Evolutionary conservation across 306 rosid species (phyloP).

Genomic region (Vicia villosa): DNA sequence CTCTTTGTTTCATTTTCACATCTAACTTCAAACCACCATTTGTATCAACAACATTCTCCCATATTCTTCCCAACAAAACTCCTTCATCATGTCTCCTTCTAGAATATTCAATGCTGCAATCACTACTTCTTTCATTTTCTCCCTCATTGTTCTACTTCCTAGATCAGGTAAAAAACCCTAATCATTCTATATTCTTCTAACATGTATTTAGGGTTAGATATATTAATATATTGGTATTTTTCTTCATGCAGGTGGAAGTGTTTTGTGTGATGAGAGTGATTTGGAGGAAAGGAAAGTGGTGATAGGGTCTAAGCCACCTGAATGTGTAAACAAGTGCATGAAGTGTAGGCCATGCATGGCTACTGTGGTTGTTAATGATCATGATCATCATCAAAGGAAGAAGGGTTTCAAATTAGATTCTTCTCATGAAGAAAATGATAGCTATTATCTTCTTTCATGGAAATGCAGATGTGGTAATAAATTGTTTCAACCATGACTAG

Average conservation of each 20-base stretch:
- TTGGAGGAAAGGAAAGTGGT: slow-evolving; percentile 46
- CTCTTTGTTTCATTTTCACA: background rate
- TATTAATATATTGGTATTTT: background rate
- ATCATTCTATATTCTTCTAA: background rate
- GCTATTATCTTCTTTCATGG: slow-evolving; percentile 84
- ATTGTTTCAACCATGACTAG: slow-evolving; percentile 65
- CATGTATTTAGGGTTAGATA: background rate
- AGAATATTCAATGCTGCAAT: slow-evolving; percentile 36
- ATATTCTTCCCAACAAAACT: background rate
- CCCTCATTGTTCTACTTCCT: slow-evolving; percentile 44
- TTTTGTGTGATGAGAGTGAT: slow-evolving; percentile 7
- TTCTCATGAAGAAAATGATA: slow-evolving; percentile 50
- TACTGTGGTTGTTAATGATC: slow-evolving; percentile 65
- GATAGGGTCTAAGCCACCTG: slow-evolving; percentile 82
- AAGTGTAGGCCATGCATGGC: slow-evolving; percentile 84
- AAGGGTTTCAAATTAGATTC: slow-evolving; percentile 23
- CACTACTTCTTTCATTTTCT: slow-evolving; percentile 58
- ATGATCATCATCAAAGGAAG: slow-evolving; percentile 50
- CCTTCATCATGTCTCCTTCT: slow-evolving; percentile 39
- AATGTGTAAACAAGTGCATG: slow-evolving; percentile 69
- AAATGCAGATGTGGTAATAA: slow-evolving; percentile 79
- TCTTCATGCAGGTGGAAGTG: slow-evolving; percentile 26
- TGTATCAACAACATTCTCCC: background rate
- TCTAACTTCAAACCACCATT: slow-evolving; percentile 11
- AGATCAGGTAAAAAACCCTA: slow-evolving; percentile 48